Base-by-base conservation (phyloP, 108 stramenopile genomes). In the Cyclotella sp. region DNA sequence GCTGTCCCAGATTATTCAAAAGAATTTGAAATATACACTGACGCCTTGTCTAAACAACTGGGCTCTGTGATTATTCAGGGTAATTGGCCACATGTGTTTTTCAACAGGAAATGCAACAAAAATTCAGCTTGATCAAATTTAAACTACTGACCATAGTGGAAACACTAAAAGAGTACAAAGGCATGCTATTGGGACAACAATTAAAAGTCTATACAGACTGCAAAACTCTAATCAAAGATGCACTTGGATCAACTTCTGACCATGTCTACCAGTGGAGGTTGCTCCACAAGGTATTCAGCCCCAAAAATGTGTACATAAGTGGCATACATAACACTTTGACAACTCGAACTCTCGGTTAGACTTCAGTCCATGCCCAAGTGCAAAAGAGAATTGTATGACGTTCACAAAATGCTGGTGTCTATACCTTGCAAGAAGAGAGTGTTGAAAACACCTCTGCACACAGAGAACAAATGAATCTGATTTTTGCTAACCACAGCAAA, bases 11-110 rank as follows among this genome's bases (percentile, higher is more conserved):
- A 89, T 28, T 27, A 58, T 75, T 63, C 79, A 21, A 21, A 72
- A 19, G 82, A 71, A 14, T 89, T 87, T 65, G 52, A 65, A n/a
- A 77, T 89, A 21, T 66, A 84, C 44, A 77, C 76, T 42, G 79
- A 87, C 65, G 78, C 86, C 21, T 21, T 29, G 14, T 21, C 63
- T 65, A 42, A 19, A 82, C 57, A 88, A 65, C 73, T 85, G 3
- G 84, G 87, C 1, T 70, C 71, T 24, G 84, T 81, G 3, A 76
- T 88, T 45, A 63, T 62, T 16, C 87, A 88, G 61, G 63, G 78
- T 16, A 79, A 63, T 5, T 42, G 62, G 40, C 87, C 87, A 0
- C 30, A 81, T 21, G 82, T 79, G 2, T 88, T 83, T 60, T 80
- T 83, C 60, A 82, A 69, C n/a, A 40, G 57, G 45, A 71, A 40